Evolutionary conservation across 2,329 filamentous ascomycete species (phyloP).

Genomic region (Pyrenophora seminiperda): DNA sequence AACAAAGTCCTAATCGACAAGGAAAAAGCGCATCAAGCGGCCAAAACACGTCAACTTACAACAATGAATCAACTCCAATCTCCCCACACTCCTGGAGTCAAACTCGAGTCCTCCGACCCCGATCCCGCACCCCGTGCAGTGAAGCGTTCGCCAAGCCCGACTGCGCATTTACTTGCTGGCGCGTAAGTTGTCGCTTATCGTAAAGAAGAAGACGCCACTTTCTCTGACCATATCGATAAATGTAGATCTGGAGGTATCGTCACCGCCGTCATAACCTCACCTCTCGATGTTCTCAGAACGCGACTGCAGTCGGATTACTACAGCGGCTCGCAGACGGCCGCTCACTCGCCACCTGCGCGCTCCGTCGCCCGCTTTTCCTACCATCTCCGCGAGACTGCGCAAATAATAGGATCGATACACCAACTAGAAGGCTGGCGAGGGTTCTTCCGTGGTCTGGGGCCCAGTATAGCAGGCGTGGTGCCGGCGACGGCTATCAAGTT

Average conservation of each 20-base stretch:
- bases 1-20: too few species aligned
- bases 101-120: too few species aligned
- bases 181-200: too few species aligned
- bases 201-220: too few species aligned
- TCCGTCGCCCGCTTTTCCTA: constrained; percentile 70
- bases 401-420: constrained; percentile 82
- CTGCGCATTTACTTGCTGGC: too few species aligned
- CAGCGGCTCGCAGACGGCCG: constrained; percentile 67
- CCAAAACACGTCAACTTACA: too few species aligned
- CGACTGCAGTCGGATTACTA: constrained; percentile 94
- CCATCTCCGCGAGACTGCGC: constrained; percentile 83
- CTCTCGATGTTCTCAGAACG: constrained; percentile 92
- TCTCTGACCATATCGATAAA: too few species aligned
- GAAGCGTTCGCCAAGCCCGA: too few species aligned
- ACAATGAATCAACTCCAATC: too few species aligned
- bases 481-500: constrained; percentile 93
- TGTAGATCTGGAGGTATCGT: constrained; percentile 86
- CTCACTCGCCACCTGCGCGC: constrained; percentile 61
- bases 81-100: too few species aligned
- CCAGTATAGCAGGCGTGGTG: constrained; percentile 87
- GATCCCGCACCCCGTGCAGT: too few species aligned
- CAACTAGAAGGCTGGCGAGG: constrained; percentile 81
- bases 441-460: constrained; percentile 90
- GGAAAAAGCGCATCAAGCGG: too few species aligned
- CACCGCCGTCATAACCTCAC: constrained; percentile 87